Percentiles rank a stretch among this genome's conserved stretches.
Evolutionary conservation across 345 rosid species (phyloP).

Genomic region (Syzygium aqueum): DNA sequence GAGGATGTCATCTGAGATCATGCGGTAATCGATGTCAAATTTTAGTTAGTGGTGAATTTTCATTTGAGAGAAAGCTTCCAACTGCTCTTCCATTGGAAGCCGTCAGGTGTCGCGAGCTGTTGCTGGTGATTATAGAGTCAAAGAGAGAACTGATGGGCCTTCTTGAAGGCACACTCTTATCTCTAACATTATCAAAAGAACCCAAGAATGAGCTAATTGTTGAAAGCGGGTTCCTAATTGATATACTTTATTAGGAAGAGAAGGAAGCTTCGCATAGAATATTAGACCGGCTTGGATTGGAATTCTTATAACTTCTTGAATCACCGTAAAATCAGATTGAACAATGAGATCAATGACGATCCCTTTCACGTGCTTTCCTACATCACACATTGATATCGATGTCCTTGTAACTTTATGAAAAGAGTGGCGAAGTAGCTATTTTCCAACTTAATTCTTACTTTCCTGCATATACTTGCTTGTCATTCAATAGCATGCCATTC

Average conservation of each 20-base stretch:
- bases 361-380: not conserved
- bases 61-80: not conserved
- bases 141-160: not conserved
- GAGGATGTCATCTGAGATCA: not conserved
- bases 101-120: not conserved
- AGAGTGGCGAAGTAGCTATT: not conserved
- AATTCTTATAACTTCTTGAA: not conserved
- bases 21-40: not conserved
- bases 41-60: not conserved
- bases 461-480: no score
- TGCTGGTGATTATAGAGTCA: not conserved
- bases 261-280: not conserved
- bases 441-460: not conserved
- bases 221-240: not conserved
- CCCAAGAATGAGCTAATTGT: not conserved
- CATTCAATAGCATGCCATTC: slow-evolving; percentile 83
- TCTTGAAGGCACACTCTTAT: not conserved
- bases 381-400: not conserved
- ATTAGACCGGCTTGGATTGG: not conserved
- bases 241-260: not conserved
- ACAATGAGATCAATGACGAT: not conserved
- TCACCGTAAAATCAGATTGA: not conserved
- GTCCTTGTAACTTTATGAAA: not conserved
- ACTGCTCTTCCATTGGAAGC: not conserved
- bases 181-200: not conserved